phyloP scores from a whole-genome alignment of 805 yeast species.

The Barnettozyma botsteinii region DNA sequence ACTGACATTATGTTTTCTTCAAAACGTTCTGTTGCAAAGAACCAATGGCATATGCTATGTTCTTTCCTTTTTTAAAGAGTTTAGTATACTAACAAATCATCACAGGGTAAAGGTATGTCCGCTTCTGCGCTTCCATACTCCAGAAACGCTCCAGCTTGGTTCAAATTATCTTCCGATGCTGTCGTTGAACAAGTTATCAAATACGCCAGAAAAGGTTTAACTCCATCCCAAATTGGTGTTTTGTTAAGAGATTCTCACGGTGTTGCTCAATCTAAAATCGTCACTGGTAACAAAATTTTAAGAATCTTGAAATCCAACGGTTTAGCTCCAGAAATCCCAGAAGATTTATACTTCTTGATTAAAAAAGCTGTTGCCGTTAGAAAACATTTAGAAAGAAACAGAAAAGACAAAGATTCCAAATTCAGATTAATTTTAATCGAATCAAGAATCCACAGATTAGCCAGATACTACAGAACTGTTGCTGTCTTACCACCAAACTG shows the following conservation, averaged over 20 bases:
- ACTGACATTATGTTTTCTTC: background rate
- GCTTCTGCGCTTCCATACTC: conserved; percentile 99
- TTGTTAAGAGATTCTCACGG: conserved; percentile 99
- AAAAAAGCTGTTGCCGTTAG: conserved; percentile 99
- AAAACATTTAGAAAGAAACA: conserved; percentile 99
- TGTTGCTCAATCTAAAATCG: conserved; percentile 94
- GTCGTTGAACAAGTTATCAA: conserved; percentile 98
- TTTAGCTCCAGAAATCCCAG: conserved; percentile 99
- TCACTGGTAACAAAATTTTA: conserved; percentile 98
- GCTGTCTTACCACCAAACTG: conserved; percentile 99
- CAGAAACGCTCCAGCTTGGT: conserved; percentile 98
- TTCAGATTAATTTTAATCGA: conserved; percentile 99
- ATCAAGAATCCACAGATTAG: conserved; percentile 99
- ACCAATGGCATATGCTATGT: background rate
- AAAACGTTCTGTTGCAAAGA: conserved; percentile 7
- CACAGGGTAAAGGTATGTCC: conserved; percentile 97
- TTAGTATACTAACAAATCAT: conserved; percentile 36
- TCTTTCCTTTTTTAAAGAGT: conserved; percentile 2
- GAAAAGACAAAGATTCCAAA: conserved; percentile 99
- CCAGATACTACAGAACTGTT: conserved; percentile 99
- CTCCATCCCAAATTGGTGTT: conserved; percentile 99
- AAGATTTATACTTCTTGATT: conserved; percentile 97
- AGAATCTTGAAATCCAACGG: conserved; percentile 99
- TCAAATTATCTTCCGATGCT: conserved; percentile 92
- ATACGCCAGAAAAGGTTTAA: conserved; percentile 99